These are phyloP conservation scores for Pythium diclinum DNA, from an alignment of 352 stramenopile genomes.

Conservation along the genomic window DNA sequence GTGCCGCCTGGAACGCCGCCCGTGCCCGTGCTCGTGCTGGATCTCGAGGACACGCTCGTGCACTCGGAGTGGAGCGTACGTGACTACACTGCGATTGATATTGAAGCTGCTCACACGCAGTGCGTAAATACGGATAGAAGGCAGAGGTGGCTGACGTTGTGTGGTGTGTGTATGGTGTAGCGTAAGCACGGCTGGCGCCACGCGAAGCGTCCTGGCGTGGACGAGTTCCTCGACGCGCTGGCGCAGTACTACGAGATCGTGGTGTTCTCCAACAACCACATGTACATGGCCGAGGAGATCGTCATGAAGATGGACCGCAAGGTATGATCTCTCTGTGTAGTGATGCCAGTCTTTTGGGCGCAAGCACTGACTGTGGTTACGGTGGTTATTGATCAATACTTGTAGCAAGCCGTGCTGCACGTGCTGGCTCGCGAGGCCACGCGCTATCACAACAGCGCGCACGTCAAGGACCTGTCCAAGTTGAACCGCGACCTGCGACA, in stretches of 20 bases:
- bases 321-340: constrained; percentile 18
- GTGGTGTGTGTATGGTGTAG: constrained; percentile 27
- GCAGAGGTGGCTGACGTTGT: neutral
- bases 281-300: constrained; percentile 75
- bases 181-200: constrained; percentile 87
- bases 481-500: constrained; percentile 80
- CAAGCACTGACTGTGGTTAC: neutral
- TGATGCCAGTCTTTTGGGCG: no score
- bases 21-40: constrained; percentile 79
- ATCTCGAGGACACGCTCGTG: constrained; percentile 84
- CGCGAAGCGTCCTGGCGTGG: constrained; percentile 79
- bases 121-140: neutral
- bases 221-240: constrained; percentile 83
- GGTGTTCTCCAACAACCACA: constrained; percentile 83
- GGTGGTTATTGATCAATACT: neutral
- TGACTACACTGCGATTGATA: neutral
- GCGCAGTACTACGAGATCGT: constrained; percentile 89
- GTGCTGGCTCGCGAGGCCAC: constrained; percentile 77
- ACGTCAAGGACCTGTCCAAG: constrained; percentile 81
- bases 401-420: constrained; percentile 72
- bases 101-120: neutral
- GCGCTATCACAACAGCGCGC: constrained; percentile 76
- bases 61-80: constrained; percentile 88
- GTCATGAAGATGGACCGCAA: constrained; percentile 80
- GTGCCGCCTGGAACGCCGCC: constrained; percentile 73